Percentiles rank a stretch among this genome's conserved stretches.
Evolutionary conservation across 202 grass and related monocot genomes (phyloP).

Genomic region (Miscanthus sacchariflorus): DNA sequence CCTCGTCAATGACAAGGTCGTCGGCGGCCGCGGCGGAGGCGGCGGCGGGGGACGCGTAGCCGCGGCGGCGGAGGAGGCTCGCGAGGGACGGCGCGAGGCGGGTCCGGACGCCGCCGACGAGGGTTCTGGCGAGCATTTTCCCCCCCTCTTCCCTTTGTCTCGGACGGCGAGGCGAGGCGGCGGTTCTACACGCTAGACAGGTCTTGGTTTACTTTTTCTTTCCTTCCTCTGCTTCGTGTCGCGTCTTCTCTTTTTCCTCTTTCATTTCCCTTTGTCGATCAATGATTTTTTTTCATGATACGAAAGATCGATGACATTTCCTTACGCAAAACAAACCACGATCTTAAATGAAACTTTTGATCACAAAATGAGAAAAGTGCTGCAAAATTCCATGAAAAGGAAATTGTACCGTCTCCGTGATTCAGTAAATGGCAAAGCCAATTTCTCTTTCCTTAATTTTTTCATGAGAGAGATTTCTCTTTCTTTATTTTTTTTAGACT

Average conservation of each 20-base stretch:
- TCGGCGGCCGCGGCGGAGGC: background rate
- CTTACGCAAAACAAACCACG: background rate
- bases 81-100: constrained; percentile 30
- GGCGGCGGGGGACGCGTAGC: constrained; percentile 27
- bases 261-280: too few relatives aligned
- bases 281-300: background rate
- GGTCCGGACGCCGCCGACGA: constrained; percentile 19
- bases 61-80: background rate
- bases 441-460: too few relatives aligned
- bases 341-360: too few relatives aligned
- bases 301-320: background rate
- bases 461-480: too few relatives aligned
- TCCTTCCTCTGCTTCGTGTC: too few relatives aligned
- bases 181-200: background rate
- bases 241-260: too few relatives aligned
- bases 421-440: too few relatives aligned
- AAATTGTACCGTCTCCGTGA: background rate
- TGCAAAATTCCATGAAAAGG: background rate
- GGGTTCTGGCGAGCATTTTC: constrained; percentile 48
- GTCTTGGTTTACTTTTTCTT: background rate
- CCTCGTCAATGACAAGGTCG: constrained; percentile 52
- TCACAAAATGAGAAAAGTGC: background rate
- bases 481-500: too few relatives aligned
- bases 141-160: background rate
- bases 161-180: constrained; percentile 24